Base-by-base conservation (phyloP, 2,329 filamentous ascomycete genomes). In the Aspergillus pseudonomiae region DNA sequence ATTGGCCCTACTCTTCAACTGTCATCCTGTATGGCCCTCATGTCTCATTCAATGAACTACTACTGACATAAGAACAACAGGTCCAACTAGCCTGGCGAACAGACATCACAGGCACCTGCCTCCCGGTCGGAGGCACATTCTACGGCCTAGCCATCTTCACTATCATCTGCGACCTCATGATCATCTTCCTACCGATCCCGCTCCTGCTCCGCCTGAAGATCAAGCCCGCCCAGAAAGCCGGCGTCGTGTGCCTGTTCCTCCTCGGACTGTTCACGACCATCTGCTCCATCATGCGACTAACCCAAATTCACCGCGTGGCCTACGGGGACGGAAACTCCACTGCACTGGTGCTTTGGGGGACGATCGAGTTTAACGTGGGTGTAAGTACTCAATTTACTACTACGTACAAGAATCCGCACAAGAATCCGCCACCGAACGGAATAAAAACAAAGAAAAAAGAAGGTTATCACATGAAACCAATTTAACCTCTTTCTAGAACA, bases 331-430 rank as follows among this genome's bases (percentile, higher is more conserved):
- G 84, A 7, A 84, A 85, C 67, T 85, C 84, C 0, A 86, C 85
- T 6, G 83, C 85, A 80, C 75, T 86, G 16, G 78, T 86, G 0
- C 74, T 86, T 0, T 86, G 84, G 85, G 85, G 84, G 3, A 83
- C 81, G 1, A 83, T 86, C 60, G 84, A 86, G 69, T 84, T 86
- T 71, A 86, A 86, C 65, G 80, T 86, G 34, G 84, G 84, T 16
- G 84, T 86, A 78, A 70, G 46, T 50, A n/a, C 11, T 9, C 12
- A 10, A 9, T 30, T 26, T 30, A 30, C 5, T 30, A 19, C 10
- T 19, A 26, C 7, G 46, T 19, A 24, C 41, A 24, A 21, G n/a
- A 10, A 45, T 12, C 41, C 12, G 9, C 41, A 24, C 5, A 10
- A 11, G 10, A 10, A 16, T 24, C 21, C 21, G 21, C 21, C 21